Base-by-base conservation (phyloP, 2,329 filamentous ascomycete genomes). In the Cladosporium velox region DNA sequence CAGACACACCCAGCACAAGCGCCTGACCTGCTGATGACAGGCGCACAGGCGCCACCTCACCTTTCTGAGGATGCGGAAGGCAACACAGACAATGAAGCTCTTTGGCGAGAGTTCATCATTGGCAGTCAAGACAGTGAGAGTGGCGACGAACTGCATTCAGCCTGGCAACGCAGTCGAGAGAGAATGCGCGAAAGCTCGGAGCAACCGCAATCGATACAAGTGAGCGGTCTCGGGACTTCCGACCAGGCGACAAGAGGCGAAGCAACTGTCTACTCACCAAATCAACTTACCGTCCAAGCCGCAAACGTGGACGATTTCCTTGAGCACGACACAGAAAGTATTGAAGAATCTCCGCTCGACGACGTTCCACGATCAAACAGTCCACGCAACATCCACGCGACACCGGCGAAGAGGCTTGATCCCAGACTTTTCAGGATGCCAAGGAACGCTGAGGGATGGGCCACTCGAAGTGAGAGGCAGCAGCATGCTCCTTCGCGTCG, bases 21-120 rank as follows among this genome's bases (percentile, higher is more conserved):
- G 8, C 41, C 41, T 4, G n/a, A 11, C 10, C 10, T 24, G 41
- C n/a, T 47, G n/a, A 11, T 5, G 2, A 12, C 18, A 21, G 4
- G 52, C n/a, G n/a, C 18, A 34, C 52, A 30, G 8, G 10, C 28
- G 28, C 6, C 28, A 6, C 12, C 26, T 52, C 28, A 21, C 4
- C 14, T 8, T 8, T 18, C 18, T 10, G 11, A 21, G 3, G 7
- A n/a, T 34, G 2, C 10, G 62, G 65, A n/a, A 55, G 69, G 18
- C 44, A 47, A 51, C 67, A 65, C 34, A 62, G 67, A 14, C 18
- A 24, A 18, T 28, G 70, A 74, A 30, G 69, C 62, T n/a, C 18
- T 73, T 1, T 75, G 73, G 73, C 67, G 68, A 52, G 59, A 65
- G 1, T 72, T 74, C 64, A 66, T 73, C 28, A 41, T 72, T 24